A percentile compares a stretch with the other conserved stretches of the same genome.
phyloP scores from a whole-genome alignment of 345 rosid genomes.

The Jatropha curcas region DNA sequence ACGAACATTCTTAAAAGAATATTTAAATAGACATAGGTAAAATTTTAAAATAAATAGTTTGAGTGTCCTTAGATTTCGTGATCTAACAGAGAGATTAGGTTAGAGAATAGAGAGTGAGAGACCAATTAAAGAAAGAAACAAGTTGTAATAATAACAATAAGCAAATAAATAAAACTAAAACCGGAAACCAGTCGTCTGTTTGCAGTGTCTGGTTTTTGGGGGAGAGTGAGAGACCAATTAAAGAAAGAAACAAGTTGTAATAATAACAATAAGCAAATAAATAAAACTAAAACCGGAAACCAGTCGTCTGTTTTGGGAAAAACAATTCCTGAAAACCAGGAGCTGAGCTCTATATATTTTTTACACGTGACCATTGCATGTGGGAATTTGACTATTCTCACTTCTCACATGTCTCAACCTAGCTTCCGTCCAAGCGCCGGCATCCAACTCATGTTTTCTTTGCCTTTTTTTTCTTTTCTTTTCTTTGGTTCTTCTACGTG shows the following conservation, averaged over 20 bases:
- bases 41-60: background rate
- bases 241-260: no score
- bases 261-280: background rate
- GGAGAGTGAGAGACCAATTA: no score
- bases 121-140: no score
- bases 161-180: no score
- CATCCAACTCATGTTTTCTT: background rate
- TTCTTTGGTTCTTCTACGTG: background rate
- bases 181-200: constrained; percentile 8
- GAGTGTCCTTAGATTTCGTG: background rate
- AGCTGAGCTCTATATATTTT: constrained; percentile 12
- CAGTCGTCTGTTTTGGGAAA: constrained; percentile 1
- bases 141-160: background rate
- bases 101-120: no score
- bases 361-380: background rate
- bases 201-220: no score
- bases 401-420: no score
- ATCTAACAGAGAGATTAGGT: background rate
- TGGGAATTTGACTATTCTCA: background rate
- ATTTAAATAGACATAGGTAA: no score
- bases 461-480: background rate
- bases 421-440: no score
- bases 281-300: constrained; percentile 8
- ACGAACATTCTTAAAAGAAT: no score
- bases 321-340: constrained; percentile 24